Evolutionary conservation across 1,139 yeast species (phyloP).

Genomic region (Candida glucosophila): DNA sequence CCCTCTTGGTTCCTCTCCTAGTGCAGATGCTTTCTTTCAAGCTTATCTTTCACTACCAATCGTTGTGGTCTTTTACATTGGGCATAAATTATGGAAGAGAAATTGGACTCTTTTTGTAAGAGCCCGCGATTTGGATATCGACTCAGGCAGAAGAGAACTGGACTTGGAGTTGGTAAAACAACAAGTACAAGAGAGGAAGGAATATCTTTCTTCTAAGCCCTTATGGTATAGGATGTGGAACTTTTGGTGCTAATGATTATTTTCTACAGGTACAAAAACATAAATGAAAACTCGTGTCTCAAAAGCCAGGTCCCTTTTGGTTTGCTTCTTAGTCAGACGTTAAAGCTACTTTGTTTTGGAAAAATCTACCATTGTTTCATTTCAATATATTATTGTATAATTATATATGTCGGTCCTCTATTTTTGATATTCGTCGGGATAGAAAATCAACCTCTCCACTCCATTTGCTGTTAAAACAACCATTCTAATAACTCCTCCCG

Average conservation of each 20-base stretch:
- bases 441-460: slow-evolving; percentile 80
- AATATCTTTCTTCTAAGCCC: slow-evolving; percentile 42
- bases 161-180: slow-evolving; percentile 59
- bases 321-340: no score
- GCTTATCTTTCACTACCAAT: slow-evolving; percentile 59
- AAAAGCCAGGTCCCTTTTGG: no score
- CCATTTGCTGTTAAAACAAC: slow-evolving; percentile 78
- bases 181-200: slow-evolving; percentile 57
- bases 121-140: slow-evolving; percentile 52
- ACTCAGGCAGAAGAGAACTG: slow-evolving; percentile 61
- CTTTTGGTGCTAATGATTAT: slow-evolving; percentile 56
- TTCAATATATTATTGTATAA: no score
- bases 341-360: no score
- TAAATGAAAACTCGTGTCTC: no score
- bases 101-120: slow-evolving; percentile 42
- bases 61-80: slow-evolving; percentile 45
- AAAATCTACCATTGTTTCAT: no score
- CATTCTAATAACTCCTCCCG: slow-evolving; percentile 98
- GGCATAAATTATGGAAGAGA: slow-evolving; percentile 49
- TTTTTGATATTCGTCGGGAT: slow-evolving; percentile 69
- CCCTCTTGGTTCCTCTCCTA: slow-evolving; percentile 53
- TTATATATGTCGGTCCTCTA: no score
- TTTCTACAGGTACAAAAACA: no score
- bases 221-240: slow-evolving; percentile 41
- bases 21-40: slow-evolving; percentile 51